Evolutionary conservation across 1,139 yeast species (phyloP).

Genomic region (Protomyces inouyei): DNA sequence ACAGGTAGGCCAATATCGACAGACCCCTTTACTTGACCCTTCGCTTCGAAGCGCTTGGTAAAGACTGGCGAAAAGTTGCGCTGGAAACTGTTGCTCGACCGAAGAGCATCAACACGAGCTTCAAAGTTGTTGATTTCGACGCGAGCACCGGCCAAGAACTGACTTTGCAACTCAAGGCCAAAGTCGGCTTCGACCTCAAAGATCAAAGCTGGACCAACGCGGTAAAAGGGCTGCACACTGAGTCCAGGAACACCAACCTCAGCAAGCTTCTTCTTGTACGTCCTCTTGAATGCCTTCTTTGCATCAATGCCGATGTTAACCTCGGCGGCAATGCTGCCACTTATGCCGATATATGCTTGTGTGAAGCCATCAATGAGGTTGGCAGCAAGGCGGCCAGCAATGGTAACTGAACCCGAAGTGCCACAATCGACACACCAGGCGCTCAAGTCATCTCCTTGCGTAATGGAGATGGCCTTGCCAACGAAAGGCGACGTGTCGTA

Average conservation of each 20-base stretch:
- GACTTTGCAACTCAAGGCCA: background rate
- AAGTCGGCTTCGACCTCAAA: background rate
- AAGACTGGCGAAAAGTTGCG: background rate
- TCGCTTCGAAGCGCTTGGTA: background rate
- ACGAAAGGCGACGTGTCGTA: background rate
- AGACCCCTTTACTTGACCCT: background rate
- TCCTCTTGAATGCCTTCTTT: background rate
- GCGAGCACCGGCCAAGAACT: background rate
- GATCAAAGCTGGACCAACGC: background rate
- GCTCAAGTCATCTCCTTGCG: background rate
- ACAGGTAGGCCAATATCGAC: background rate
- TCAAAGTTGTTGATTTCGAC: background rate
- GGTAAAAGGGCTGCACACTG: background rate
- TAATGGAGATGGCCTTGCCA: background rate
- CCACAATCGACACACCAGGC: constrained; percentile 1
- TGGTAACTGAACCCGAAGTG: background rate
- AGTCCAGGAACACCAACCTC: background rate
- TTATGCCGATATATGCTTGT: background rate
- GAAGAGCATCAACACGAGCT: background rate
- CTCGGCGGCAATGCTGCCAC: background rate
- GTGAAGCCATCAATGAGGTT: background rate
- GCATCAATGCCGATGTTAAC: background rate
- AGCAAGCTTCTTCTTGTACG: background rate
- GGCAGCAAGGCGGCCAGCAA: background rate
- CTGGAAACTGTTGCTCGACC: background rate